These are phyloP conservation scores for Penicillium longicatenatum DNA, from an alignment of 495 filamentous ascomycete species.

Conservation along the genomic window DNA sequence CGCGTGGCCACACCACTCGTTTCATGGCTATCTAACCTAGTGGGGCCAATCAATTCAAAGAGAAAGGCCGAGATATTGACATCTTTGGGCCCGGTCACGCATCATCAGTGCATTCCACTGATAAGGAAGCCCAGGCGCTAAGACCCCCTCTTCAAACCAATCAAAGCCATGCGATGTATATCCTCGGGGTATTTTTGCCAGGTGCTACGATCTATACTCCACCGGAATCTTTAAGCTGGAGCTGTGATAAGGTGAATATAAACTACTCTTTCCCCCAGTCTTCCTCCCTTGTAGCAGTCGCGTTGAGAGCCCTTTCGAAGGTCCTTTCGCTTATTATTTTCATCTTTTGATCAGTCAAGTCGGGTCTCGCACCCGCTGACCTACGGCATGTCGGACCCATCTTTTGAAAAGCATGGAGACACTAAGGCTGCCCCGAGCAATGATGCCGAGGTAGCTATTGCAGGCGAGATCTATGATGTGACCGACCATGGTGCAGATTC, in stretches of 20 bases:
- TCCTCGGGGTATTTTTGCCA: neutral
- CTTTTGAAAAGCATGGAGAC: neutral
- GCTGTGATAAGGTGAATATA: neutral
- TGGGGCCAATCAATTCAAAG: neutral
- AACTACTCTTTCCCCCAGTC: neutral
- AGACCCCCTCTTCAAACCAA: neutral
- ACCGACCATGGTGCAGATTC: conserved; percentile 28
- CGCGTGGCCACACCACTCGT: neutral
- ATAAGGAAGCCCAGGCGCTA: neutral
- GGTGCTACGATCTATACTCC: neutral
- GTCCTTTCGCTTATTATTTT: neutral
- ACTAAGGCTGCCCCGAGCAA: neutral
- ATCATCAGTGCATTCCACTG: neutral
- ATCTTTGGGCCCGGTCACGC: neutral
- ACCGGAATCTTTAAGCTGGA: neutral
- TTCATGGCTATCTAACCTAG: neutral
- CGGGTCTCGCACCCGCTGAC: neutral
- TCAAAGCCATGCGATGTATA: neutral
- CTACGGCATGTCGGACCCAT: conserved; percentile 1
- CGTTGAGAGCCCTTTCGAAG: neutral
- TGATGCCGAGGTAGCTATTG: neutral
- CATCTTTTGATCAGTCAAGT: neutral
- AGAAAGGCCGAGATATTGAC: neutral
- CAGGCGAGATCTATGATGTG: neutral
- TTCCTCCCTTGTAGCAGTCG: neutral